Percentiles rank a stretch among this genome's conserved stretches.
phyloP scores from a whole-genome alignment of 768 basidiomycete species.

The Leucosporidium creatinivorum region DNA sequence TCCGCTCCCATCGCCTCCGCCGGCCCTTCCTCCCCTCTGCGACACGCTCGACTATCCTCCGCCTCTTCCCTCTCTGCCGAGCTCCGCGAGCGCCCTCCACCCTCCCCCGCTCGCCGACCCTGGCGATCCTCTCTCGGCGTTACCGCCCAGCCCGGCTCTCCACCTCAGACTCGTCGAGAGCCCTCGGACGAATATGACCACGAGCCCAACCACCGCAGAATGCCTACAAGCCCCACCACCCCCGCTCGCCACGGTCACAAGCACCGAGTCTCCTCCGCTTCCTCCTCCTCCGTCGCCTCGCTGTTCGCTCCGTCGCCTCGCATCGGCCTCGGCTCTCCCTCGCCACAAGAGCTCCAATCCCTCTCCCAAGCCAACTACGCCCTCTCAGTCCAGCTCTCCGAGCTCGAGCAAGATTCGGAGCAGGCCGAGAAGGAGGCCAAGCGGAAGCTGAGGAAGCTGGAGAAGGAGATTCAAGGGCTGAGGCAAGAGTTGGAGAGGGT shows the following conservation, averaged over 20 bases:
- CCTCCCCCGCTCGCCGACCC: neutral
- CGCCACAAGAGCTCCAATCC: slow-evolving; percentile 2
- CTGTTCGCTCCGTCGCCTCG: slow-evolving; percentile 2
- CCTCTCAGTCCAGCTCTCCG: slow-evolving; percentile 16
- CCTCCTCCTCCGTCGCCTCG: slow-evolving; percentile 6
- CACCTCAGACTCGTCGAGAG: neutral
- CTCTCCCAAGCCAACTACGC: slow-evolving; percentile 25
- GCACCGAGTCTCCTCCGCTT: slow-evolving; percentile 2
- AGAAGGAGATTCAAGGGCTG: slow-evolving; percentile 32
- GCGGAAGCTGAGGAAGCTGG: slow-evolving; percentile 31
- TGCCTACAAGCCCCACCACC: neutral
- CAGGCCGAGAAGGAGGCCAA: slow-evolving; percentile 19
- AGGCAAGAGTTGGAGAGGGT: slow-evolving; percentile 27
- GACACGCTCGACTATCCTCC: no score
- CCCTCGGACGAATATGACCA: neutral
- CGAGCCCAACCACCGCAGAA: neutral
- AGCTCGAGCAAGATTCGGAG: slow-evolving; percentile 24
- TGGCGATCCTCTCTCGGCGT: slow-evolving; percentile 23
- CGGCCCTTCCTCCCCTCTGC: neutral
- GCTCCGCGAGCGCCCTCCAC: slow-evolving; percentile 1
- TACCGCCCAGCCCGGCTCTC: neutral
- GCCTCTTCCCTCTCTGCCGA: no score
- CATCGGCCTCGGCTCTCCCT: neutral
- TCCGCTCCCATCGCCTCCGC: neutral
- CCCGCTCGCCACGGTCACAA: neutral